A percentile compares a stretch with the other conserved stretches of the same genome.
Evolutionary conservation across 495 filamentous ascomycete genomes (phyloP).

Genomic region (Penicillium robsamsonii): DNA sequence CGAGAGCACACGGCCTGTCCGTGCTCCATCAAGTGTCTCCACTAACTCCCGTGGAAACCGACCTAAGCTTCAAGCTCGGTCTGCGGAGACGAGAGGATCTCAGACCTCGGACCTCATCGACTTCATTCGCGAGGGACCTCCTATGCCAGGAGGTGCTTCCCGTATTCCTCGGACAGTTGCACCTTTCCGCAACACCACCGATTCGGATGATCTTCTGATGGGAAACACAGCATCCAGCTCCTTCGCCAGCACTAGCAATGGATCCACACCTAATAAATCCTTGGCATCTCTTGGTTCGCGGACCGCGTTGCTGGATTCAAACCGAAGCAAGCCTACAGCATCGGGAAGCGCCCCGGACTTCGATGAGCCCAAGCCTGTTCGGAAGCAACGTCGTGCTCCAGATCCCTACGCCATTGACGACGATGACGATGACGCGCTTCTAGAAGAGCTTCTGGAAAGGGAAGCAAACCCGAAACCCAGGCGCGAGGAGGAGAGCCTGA

Average conservation of each 20-base stretch:
- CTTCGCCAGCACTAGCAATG: slow-evolving; percentile 42
- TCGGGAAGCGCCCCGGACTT: slow-evolving; percentile 15
- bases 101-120: slow-evolving; percentile 85
- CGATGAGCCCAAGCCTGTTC: slow-evolving; percentile 38
- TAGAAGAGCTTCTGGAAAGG: slow-evolving; percentile 55
- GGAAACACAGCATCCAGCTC: slow-evolving; percentile 37
- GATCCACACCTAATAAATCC: slow-evolving; percentile 43
- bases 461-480: slow-evolving; percentile 38
- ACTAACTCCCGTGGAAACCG: slow-evolving; percentile 18
- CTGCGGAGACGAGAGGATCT: slow-evolving; percentile 59
- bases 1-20: slow-evolving; percentile 20
- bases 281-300: slow-evolving; percentile 56
- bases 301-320: slow-evolving; percentile 54
- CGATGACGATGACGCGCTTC: slow-evolving; percentile 73
- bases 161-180: slow-evolving; percentile 81
- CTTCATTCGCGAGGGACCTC: slow-evolving; percentile 85
- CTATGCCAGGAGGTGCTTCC: slow-evolving; percentile 50
- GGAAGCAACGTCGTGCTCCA: slow-evolving; percentile 72
- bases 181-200: slow-evolving; percentile 80
- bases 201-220: slow-evolving; percentile 69
- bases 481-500: slow-evolving; percentile 65
- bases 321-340: slow-evolving; percentile 20
- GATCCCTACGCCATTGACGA: slow-evolving; percentile 93
- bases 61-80: slow-evolving; percentile 65
- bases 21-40: slow-evolving; percentile 16